Base-by-base conservation (phyloP, 768 basidiomycete genomes). In the Auricularia sp. region DNA sequence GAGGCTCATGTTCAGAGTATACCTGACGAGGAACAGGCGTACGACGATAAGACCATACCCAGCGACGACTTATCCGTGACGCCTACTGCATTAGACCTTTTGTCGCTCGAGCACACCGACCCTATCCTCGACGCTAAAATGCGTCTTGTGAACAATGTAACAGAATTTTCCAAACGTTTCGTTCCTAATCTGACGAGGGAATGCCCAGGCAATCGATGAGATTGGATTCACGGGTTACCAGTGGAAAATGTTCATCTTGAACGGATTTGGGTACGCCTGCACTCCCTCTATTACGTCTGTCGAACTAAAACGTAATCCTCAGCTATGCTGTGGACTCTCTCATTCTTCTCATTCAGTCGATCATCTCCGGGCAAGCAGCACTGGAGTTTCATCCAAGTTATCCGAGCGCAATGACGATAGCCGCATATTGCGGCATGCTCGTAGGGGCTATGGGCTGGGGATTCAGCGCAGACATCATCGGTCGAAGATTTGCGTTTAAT, bases 361-460 rank as follows among this genome's bases (percentile, higher is more conserved):
- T 59, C 56, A 59, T 59, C 34, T 24, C 56, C 4, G 29, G 56
- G 6, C 56, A 59, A 29, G 56, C 56, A 8, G 56, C 56, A 8
- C 24, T 59, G 16, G 56, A 59, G 33, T 59, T 59, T 29, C 56
- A 35, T 34, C 56, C 56, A 8, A 59, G 56, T 29, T 59, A 59
- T 18, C 24, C 56, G 7, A 24, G 13, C 56, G 56, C 56, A 18
- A 59, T 86, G 11, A 77, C 80, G 0, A 74, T 86, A 37, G 80
- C 84, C 0, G 75, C 77, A 34, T 83, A 85, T 66, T 72, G 83
- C 29, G 85, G 85, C 37, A 72, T 85, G 1, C 73, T 86, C 37
- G 77, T 79, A 16, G 83, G 84, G 3, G 78, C 80, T 18, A 72
- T 82, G 18, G 67, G 80, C 64, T 83, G 81, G 81, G 77, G 80